Evolutionary conservation across 768 basidiomycete species (phyloP).

Genomic region (Sporobolomyces phaffii): DNA sequence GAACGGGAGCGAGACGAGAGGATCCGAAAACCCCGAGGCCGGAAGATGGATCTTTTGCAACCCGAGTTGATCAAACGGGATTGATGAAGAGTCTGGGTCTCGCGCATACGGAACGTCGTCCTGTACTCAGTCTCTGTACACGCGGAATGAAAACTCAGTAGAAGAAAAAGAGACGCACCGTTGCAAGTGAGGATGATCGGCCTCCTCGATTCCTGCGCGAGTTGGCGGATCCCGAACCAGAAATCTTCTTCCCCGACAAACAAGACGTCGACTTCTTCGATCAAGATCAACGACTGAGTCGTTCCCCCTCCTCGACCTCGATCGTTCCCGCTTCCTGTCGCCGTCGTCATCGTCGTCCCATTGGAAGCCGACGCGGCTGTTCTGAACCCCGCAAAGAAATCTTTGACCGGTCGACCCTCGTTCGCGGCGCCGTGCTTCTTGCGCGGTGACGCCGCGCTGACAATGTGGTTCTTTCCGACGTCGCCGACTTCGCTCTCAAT

Average conservation of each 20-base stretch:
- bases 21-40: slow-evolving; percentile 57
- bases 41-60: slow-evolving; percentile 9
- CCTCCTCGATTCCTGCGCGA: slow-evolving; percentile 69
- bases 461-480: slow-evolving; percentile 85
- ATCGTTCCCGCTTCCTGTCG: slow-evolving; percentile 7
- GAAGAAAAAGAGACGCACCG: slow-evolving; percentile 57
- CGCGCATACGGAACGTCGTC: too few species aligned
- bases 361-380: too few species aligned
- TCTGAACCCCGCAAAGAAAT: slow-evolving; percentile 23
- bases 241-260: slow-evolving; percentile 71
- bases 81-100: slow-evolving; percentile 57
- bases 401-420: too few species aligned
- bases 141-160: too few species aligned
- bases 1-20: slow-evolving; percentile 60
- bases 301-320: slow-evolving; percentile 40
- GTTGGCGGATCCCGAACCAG: slow-evolving; percentile 35
- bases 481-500: slow-evolving; percentile 79
- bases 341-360: not conserved
- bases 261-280: slow-evolving; percentile 93
- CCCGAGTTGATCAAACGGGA: slow-evolving; percentile 62
- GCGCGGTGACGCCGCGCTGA: slow-evolving; percentile 49
- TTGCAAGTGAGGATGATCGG: slow-evolving; percentile 95
- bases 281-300: slow-evolving; percentile 76
- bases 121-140: too few species aligned
- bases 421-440: slow-evolving; percentile 21